phyloP scores from a whole-genome alignment of 169 alveolate genomes.

The Plasmodium chabaudi region DNA sequence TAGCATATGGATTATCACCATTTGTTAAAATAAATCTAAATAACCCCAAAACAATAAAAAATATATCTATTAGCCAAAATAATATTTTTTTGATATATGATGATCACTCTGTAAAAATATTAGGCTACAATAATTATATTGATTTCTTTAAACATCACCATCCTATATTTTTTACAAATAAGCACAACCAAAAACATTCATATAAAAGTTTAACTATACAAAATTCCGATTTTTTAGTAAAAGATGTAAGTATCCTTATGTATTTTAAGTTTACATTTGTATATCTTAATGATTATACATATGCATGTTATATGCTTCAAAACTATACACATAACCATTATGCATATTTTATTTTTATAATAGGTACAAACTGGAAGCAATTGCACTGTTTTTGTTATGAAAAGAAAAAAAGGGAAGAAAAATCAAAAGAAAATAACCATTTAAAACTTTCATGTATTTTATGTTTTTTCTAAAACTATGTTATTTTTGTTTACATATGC shows the following conservation, averaged over 20 bases:
- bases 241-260: slow-evolving; percentile 39
- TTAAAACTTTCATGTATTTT: slow-evolving; percentile 11
- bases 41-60: slow-evolving; percentile 49
- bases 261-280: background rate
- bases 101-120: slow-evolving; percentile 43
- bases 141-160: slow-evolving; percentile 64
- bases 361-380: slow-evolving; percentile 69
- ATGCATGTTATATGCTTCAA: background rate
- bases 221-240: slow-evolving; percentile 66
- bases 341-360: slow-evolving; percentile 17
- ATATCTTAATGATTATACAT: background rate
- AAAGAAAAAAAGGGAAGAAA: slow-evolving; percentile 63
- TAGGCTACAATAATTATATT: slow-evolving; percentile 72
- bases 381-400: slow-evolving; percentile 51
- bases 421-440: slow-evolving; percentile 25
- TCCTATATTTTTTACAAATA: slow-evolving; percentile 72
- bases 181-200: slow-evolving; percentile 54
- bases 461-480: slow-evolving; percentile 5
- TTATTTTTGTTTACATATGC: slow-evolving; percentile 24
- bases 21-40: slow-evolving; percentile 64
- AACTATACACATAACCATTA: slow-evolving; percentile 7
- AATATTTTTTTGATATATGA: slow-evolving; percentile 69
- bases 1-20: slow-evolving; percentile 74
- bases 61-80: slow-evolving; percentile 57
- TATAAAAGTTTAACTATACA: slow-evolving; percentile 31